Evolutionary conservation across 73 alveolate species (phyloP).

Genomic region (Blepharisma japonicum): DNA sequence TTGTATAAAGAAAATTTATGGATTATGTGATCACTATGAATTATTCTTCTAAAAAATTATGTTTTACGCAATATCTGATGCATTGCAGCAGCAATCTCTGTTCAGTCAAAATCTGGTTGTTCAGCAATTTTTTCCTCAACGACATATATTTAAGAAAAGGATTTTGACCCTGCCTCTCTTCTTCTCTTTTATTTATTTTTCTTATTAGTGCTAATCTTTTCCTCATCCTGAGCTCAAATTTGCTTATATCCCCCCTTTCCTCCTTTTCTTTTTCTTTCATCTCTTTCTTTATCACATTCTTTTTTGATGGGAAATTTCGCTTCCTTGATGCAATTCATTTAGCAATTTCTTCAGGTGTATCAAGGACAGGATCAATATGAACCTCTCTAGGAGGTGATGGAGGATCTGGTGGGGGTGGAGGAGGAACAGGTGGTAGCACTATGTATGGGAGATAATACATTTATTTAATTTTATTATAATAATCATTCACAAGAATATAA

Average conservation of each 20-base stretch:
- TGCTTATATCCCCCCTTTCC: conserved; percentile 27
- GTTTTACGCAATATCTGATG: not conserved
- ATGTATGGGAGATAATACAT: not conserved
- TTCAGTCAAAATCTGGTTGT: conserved; percentile 1
- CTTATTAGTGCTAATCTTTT: conserved; percentile 17
- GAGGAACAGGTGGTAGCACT: conserved; percentile 16
- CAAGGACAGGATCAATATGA: conserved; percentile 38
- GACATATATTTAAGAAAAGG: conserved; percentile 11
- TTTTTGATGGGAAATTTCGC: conserved; percentile 23
- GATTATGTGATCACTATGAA: too few relatives aligned
- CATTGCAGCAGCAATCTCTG: conserved; percentile 4
- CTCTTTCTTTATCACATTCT: not conserved
- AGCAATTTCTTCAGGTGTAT: conserved; percentile 42
- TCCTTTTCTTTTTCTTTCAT: conserved; percentile 11
- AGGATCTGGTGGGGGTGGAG: conserved; percentile 23
- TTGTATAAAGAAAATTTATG: too few relatives aligned
- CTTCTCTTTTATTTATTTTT: not conserved
- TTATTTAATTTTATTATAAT: not conserved
- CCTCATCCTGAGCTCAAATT: conserved; percentile 12
- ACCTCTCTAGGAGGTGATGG: conserved; percentile 15
- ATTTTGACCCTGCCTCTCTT: conserved; percentile 18
- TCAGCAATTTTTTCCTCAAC: not conserved
- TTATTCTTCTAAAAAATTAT: conserved; percentile 9
- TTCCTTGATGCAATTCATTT: conserved; percentile 41
- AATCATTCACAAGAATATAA: not conserved